Evolutionary conservation across 192 early-diverging fungal species (phyloP).

Genomic region (Paraglomus occultum): DNA sequence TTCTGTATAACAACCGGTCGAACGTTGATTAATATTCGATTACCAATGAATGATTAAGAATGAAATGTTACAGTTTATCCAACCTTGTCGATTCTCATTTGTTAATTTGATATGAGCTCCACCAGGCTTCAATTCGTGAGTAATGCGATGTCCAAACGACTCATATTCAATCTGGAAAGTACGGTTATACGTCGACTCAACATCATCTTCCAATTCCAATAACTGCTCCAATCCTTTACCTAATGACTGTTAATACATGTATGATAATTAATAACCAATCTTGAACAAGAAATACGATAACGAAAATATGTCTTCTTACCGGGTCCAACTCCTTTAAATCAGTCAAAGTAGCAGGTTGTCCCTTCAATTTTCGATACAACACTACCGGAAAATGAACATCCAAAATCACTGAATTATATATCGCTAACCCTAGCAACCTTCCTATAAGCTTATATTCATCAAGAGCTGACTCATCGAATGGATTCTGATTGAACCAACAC

Average conservation of each 20-base stretch:
- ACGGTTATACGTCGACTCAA: conserved; percentile 73
- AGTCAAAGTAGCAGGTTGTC: conserved; percentile 58
- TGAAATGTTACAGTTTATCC: background rate
- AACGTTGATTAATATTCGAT: conserved; percentile 4
- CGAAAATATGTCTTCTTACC: conserved; percentile 34
- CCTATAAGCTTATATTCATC: conserved; percentile 88
- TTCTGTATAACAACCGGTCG: conserved; percentile 35
- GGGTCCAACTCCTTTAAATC: conserved; percentile 81
- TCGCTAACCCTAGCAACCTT: conserved; percentile 84
- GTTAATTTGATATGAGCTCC: conserved; percentile 67
- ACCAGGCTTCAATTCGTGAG: conserved; percentile 64
- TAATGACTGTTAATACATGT: conserved; percentile 45
- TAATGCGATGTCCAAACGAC: conserved; percentile 56
- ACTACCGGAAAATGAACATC: conserved; percentile 87
- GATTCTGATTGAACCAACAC: conserved; percentile 78
- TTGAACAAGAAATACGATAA: background rate
- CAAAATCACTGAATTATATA: conserved; percentile 90
- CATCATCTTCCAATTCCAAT: conserved; percentile 62
- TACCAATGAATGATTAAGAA: background rate
- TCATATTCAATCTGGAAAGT: conserved; percentile 81
- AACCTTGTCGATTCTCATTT: conserved; percentile 63
- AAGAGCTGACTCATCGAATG: conserved; percentile 48
- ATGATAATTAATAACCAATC: background rate
- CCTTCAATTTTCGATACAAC: conserved; percentile 86
- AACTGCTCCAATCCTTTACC: conserved; percentile 75